phyloP scores from a whole-genome alignment of 108 stramenopile species.

The Cyclotella choctawhatcheeana region DNA sequence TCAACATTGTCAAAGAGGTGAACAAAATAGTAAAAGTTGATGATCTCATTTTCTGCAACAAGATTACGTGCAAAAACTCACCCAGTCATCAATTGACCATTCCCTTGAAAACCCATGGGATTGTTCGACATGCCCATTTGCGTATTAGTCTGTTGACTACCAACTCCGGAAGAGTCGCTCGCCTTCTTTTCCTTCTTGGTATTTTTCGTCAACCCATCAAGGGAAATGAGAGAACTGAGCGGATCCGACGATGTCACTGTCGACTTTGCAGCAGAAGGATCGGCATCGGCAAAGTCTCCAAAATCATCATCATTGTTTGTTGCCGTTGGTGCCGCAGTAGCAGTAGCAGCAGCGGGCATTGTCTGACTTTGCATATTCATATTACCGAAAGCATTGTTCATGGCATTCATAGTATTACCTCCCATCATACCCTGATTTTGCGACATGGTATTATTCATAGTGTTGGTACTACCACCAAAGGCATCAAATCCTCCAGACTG shows the following conservation, averaged over 20 bases:
- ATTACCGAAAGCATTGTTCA: slow-evolving; percentile 59
- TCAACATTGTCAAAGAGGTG: no score
- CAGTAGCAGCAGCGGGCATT: slow-evolving; percentile 20
- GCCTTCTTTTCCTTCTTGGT: slow-evolving; percentile 51
- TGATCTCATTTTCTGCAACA: no score
- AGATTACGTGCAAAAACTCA: no score
- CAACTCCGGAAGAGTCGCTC: slow-evolving; percentile 35
- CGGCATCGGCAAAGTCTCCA: slow-evolving; percentile 71
- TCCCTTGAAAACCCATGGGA: slow-evolving; percentile 17
- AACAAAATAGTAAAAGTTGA: no score
- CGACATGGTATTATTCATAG: slow-evolving; percentile 23
- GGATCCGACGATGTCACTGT: slow-evolving; percentile 66
- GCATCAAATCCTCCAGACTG: slow-evolving; percentile 65
- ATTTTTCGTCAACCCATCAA: slow-evolving; percentile 83
- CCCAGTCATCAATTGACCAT: no score
- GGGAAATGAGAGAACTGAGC: slow-evolving; percentile 72
- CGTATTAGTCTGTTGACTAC: slow-evolving; percentile 25
- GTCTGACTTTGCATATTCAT: slow-evolving; percentile 28
- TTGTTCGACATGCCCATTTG: slow-evolving; percentile 5
- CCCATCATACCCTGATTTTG: slow-evolving; percentile 33
- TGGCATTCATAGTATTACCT: slow-evolving; percentile 32
- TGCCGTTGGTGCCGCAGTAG: slow-evolving; percentile 55
- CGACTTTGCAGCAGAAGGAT: slow-evolving; percentile 43
- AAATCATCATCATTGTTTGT: slow-evolving; percentile 76
- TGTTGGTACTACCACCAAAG: slow-evolving; percentile 45